Conservation (phyloP, 2,329 filamentous ascomycete genomes). For the Colletotrichum tofieldiae region DNA sequence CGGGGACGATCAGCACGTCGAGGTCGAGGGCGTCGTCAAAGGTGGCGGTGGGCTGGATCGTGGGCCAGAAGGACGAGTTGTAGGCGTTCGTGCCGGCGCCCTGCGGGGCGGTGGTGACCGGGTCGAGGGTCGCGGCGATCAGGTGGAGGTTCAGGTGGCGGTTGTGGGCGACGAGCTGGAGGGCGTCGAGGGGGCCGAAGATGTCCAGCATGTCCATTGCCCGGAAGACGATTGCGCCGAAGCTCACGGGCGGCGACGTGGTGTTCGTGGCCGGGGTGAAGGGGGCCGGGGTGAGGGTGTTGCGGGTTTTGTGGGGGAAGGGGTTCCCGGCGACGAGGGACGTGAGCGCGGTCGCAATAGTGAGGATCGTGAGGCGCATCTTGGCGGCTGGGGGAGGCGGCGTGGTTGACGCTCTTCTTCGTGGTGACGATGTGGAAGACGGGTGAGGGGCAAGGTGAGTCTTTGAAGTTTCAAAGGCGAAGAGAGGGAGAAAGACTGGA, state of each 20-base stretch:
- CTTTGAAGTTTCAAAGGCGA: not conserved
- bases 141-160: slow-evolving; percentile 56
- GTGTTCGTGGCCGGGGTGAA: not conserved
- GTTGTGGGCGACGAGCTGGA: slow-evolving; percentile 43
- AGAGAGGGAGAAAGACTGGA: not conserved
- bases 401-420: not conserved
- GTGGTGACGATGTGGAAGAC: not conserved
- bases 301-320: not conserved
- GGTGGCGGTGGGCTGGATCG: slow-evolving; percentile 63
- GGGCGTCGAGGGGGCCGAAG: slow-evolving; percentile 45
- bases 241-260: slow-evolving; percentile 33
- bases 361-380: slow-evolving; percentile 22
- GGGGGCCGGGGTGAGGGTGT: not conserved
- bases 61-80: slow-evolving; percentile 56
- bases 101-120: slow-evolving; percentile 55
- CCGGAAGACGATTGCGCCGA: slow-evolving; percentile 44
- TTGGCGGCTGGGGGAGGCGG: not conserved
- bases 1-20: slow-evolving; percentile 78
- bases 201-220: slow-evolving; percentile 46
- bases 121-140: slow-evolving; percentile 58
- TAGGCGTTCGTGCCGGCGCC: slow-evolving; percentile 49
- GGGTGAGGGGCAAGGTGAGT: not conserved
- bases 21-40: slow-evolving; percentile 68
- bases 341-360: not conserved
- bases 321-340: slow-evolving; percentile 13